phyloP scores from a whole-genome alignment of 2,329 filamentous ascomycete species.

The Aspergillus sp. region DNA sequence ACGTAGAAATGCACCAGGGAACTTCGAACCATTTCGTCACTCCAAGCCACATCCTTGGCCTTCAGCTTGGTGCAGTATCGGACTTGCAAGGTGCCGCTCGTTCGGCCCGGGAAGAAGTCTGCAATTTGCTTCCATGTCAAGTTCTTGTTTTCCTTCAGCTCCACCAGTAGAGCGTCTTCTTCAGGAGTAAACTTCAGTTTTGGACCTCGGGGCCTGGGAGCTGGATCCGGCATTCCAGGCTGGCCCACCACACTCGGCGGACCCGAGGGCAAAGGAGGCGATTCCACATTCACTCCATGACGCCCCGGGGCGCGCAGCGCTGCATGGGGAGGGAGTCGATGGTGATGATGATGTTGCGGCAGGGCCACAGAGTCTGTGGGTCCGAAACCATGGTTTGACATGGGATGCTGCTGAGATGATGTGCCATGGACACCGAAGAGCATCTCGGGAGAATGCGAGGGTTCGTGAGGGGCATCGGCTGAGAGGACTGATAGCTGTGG shows the following conservation, averaged over 20 bases:
- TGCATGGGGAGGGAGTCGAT: conserved; percentile 73
- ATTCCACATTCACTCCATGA: conserved; percentile 55
- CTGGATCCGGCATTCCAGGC: conserved; percentile 82
- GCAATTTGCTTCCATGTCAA: conserved; percentile 97
- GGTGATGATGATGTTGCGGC: conserved; percentile 73
- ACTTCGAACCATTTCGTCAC: conserved; percentile 75
- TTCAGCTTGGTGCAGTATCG: conserved; percentile 94
- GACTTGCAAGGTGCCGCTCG: conserved; percentile 87
- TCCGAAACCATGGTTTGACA: conserved; percentile 36
- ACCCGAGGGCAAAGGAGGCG: conserved; percentile 54
- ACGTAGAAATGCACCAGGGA: background rate
- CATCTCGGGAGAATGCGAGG: conserved; percentile 38
- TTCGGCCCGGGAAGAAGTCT: conserved; percentile 90
- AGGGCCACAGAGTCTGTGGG: conserved; percentile 46
- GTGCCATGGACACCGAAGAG: conserved; percentile 38
- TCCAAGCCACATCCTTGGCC: conserved; percentile 91
- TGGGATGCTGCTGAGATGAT: conserved; percentile 32
- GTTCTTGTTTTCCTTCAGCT: conserved; percentile 91
- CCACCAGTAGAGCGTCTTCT: conserved; percentile 83
- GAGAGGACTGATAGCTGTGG: conserved; percentile 38
- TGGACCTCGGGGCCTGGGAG: conserved; percentile 76
- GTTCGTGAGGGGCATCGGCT: conserved; percentile 32
- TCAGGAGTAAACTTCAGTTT: conserved; percentile 94
- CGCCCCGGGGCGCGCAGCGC: conserved; percentile 67
- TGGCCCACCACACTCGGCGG: conserved; percentile 85